A percentile compares a stretch with the other conserved stretches of the same genome.
phyloP scores from a whole-genome alignment of 768 basidiomycete genomes.

The Xanthoconium stramineum region DNA sequence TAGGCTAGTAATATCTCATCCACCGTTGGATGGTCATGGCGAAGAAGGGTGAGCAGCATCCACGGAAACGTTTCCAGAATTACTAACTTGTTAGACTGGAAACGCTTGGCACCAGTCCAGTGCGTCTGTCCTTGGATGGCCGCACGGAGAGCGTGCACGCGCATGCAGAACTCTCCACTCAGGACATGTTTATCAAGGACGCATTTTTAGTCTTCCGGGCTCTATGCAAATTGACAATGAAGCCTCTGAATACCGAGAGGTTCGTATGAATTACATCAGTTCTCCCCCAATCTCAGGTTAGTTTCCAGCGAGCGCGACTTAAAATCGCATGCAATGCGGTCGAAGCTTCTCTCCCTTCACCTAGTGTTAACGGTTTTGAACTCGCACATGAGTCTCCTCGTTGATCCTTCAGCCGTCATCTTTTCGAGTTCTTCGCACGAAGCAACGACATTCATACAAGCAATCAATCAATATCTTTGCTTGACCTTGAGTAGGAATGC shows the following conservation, averaged over 20 bases:
- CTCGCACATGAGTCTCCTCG: conserved; percentile 87
- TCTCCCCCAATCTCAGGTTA: conserved; percentile 13
- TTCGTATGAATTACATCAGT: conserved; percentile 31
- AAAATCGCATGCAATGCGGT: conserved; percentile 96
- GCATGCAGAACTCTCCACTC: conserved; percentile 55
- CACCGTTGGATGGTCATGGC: conserved; percentile 1
- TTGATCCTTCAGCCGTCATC: conserved; percentile 85
- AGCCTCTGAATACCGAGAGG: conserved; percentile 92
- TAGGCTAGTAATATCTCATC: neutral
- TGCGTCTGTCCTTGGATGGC: conserved; percentile 18
- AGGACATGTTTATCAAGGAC: conserved; percentile 94
- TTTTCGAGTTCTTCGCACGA: conserved; percentile 88
- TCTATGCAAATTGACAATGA: conserved; percentile 97
- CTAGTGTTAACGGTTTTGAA: conserved; percentile 90
- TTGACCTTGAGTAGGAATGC: conserved; percentile 91
- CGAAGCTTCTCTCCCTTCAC: conserved; percentile 91
- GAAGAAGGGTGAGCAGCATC: conserved; percentile 23
- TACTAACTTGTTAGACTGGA: conserved; percentile 5
- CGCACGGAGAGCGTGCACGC: conserved; percentile 15
- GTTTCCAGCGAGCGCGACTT: conserved; percentile 81
- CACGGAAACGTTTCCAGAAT: neutral
- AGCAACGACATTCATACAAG: conserved; percentile 86
- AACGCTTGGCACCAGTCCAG: conserved; percentile 26
- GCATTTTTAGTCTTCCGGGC: conserved; percentile 97
- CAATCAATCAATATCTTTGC: conserved; percentile 94